Conservation (phyloP, 805 yeast species). For the Candida wancherniae region DNA sequence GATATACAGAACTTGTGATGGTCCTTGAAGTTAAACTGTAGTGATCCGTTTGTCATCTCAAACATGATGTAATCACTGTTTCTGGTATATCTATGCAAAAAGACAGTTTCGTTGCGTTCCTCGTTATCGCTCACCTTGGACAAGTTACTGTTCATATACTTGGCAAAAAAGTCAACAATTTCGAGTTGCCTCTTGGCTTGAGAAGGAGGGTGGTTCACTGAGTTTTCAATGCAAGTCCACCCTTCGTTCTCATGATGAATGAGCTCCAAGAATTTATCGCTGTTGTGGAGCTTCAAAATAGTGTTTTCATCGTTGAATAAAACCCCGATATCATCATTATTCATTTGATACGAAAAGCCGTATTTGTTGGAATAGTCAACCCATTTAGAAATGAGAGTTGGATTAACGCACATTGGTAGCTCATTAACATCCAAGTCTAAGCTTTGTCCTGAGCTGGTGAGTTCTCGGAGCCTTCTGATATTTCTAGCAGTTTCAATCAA, state of each 20-base stretch:
- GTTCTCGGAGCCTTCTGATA: conserved; percentile 40
- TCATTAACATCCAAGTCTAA: conserved; percentile 28
- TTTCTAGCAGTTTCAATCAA: conserved; percentile 35
- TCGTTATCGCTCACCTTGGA: conserved; percentile 71
- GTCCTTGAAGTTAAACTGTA: conserved; percentile 93
- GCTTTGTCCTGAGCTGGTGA: conserved; percentile 24
- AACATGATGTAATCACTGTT: conserved; percentile 81
- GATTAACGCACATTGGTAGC: conserved; percentile 47
- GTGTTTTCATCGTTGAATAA: conserved; percentile 82
- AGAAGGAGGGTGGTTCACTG: conserved; percentile 39
- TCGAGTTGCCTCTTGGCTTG: conserved; percentile 68
- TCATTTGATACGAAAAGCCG: conserved; percentile 90
- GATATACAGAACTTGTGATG: conserved; percentile 85
- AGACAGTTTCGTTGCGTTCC: conserved; percentile 62
- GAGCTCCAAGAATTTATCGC: conserved; percentile 63
- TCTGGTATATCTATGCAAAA: conserved; percentile 78
- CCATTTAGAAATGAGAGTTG: conserved; percentile 87
- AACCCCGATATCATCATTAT: conserved; percentile 87
- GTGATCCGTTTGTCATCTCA: conserved; percentile 85
- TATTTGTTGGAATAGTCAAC: conserved; percentile 95
- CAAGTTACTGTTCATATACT: conserved; percentile 87
- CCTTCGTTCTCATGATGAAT: conserved; percentile 40
- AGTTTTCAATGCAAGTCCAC: conserved; percentile 44
- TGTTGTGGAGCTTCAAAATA: conserved; percentile 63
- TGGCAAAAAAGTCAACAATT: conserved; percentile 81